Percentiles rank a stretch among this genome's conserved stretches.
These are phyloP conservation scores for Umbelopsis vinacea DNA, from an alignment of 192 early-diverging fungal genomes.

Conservation along the genomic window DNA sequence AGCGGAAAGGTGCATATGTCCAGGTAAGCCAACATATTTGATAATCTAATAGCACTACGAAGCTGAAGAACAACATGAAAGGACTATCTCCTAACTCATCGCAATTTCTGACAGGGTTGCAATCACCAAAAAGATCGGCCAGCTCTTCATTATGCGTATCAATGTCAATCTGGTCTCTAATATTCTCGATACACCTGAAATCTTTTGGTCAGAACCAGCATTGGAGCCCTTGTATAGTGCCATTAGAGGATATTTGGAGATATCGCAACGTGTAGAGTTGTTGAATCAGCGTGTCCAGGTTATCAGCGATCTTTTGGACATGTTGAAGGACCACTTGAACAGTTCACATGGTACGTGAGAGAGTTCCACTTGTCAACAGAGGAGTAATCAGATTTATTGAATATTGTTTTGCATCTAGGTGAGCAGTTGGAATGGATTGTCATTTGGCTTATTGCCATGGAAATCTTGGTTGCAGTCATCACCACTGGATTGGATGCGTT, in stretches of 20 bases:
- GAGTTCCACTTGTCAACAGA: background rate
- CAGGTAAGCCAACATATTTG: slow-evolving; percentile 39
- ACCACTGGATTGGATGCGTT: slow-evolving; percentile 75
- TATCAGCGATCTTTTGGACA: slow-evolving; percentile 91
- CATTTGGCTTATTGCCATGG: slow-evolving; percentile 88
- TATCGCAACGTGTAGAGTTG: slow-evolving; percentile 84
- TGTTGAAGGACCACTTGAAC: slow-evolving; percentile 94
- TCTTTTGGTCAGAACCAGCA: slow-evolving; percentile 89
- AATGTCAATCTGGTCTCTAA: slow-evolving; percentile 90
- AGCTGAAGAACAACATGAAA: background rate
- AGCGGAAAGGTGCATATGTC: slow-evolving; percentile 92
- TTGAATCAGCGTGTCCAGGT: slow-evolving; percentile 93
- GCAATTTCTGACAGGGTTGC: slow-evolving; percentile 64
- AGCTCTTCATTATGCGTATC: slow-evolving; percentile 89
- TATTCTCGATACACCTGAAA: slow-evolving; percentile 91
- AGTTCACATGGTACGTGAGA: slow-evolving; percentile 68
- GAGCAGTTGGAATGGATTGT: slow-evolving; percentile 96
- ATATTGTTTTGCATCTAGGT: slow-evolving; percentile 37
- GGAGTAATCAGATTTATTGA: background rate
- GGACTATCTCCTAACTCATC: background rate
- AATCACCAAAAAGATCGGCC: slow-evolving; percentile 94
- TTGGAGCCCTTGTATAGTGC: slow-evolving; percentile 81
- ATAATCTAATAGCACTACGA: too few relatives aligned
- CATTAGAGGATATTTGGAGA: slow-evolving; percentile 82
- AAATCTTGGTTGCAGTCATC: slow-evolving; percentile 76